phyloP scores from a whole-genome alignment of 2,329 filamentous ascomycete species.

The Talaromyces funiculosus region DNA sequence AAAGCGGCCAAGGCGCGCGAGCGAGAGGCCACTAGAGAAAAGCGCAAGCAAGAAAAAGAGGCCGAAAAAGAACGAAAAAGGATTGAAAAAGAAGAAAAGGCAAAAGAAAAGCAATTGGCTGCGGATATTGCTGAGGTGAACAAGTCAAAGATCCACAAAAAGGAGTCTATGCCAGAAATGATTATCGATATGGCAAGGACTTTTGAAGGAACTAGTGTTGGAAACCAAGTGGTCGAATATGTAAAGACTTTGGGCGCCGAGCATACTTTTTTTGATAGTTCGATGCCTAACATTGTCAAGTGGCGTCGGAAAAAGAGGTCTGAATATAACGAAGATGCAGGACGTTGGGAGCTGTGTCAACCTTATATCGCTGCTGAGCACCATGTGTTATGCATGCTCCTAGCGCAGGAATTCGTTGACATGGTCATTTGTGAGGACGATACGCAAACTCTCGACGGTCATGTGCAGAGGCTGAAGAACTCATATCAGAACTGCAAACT shows the following conservation, averaged over 20 bases:
- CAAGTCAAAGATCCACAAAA: constrained; percentile 67
- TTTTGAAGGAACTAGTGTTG: constrained; percentile 45
- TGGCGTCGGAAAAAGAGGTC: constrained; percentile 66
- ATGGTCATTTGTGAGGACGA: constrained; percentile 47
- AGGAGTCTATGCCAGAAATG: constrained; percentile 69
- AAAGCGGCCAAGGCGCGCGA: constrained; percentile 49
- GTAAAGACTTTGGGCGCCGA: constrained; percentile 41
- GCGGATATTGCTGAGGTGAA: constrained; percentile 68
- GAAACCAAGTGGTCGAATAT: constrained; percentile 39
- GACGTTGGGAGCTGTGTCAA: constrained; percentile 60
- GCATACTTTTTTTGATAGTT: constrained; percentile 32
- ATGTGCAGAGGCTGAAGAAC: constrained; percentile 53
- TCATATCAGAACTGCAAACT: constrained; percentile 50
- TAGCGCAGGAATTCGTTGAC: constrained; percentile 61
- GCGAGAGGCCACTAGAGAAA: constrained; percentile 45
- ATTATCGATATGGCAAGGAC: constrained; percentile 62
- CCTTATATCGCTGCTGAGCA: constrained; percentile 48
- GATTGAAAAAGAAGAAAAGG: constrained; percentile 50
- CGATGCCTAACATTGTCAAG: constrained; percentile 51
- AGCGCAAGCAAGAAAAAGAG: constrained; percentile 44
- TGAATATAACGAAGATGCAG: constrained; percentile 55
- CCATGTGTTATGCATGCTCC: constrained; percentile 58
- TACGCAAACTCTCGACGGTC: constrained; percentile 50
- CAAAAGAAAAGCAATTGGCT: constrained; percentile 57
- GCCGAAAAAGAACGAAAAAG: constrained; percentile 42